Conservation (phyloP, 306 rosid species). For the Mucuna pruriens region DNA sequence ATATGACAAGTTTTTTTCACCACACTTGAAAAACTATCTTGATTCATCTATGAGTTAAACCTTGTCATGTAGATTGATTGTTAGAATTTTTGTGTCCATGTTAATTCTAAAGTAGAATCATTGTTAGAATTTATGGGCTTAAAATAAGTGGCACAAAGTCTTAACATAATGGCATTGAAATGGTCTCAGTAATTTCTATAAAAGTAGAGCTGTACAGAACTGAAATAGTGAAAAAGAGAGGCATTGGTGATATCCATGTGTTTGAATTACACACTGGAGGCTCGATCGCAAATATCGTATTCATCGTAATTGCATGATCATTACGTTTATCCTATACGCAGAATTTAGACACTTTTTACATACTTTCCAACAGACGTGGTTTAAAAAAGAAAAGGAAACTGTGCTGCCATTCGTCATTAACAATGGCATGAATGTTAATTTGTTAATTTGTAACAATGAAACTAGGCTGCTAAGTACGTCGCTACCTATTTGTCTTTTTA, state of each 20-base stretch:
- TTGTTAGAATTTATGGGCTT: neutral
- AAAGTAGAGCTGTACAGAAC: neutral
- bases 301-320: neutral
- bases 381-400: neutral
- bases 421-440: neutral
- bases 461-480: too few relatives aligned
- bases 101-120: neutral
- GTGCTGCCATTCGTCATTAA: neutral
- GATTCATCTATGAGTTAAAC: neutral
- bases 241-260: neutral
- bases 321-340: neutral
- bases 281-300: neutral
- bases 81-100: neutral
- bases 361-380: neutral
- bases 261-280: neutral
- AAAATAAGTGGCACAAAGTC: neutral
- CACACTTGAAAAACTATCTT: neutral
- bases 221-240: neutral
- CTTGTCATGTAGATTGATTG: neutral
- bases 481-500: too few relatives aligned
- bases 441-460: too few relatives aligned
- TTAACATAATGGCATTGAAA: neutral
- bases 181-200: neutral
- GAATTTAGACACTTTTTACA: neutral
- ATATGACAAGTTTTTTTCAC: neutral